Conservation (phyloP, 108 stramenopile species). For the Fragilariopsis cylindrus region DNA sequence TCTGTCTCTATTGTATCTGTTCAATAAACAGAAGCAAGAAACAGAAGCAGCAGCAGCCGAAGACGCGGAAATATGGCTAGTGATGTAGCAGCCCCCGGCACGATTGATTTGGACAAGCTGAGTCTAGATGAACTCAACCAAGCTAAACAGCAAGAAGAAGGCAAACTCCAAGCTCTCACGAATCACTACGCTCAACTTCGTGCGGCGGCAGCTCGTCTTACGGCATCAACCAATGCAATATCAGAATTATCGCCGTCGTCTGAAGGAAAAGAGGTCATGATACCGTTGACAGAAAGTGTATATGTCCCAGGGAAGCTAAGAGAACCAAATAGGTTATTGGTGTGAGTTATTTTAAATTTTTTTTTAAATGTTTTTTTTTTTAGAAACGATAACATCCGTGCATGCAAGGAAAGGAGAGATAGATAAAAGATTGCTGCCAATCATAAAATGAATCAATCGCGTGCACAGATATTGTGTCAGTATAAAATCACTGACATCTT, state of each 20-base stretch:
- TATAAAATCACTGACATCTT: neutral
- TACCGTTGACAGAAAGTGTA: conserved; percentile 83
- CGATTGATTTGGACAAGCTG: conserved; percentile 72
- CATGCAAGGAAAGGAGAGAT: too few relatives aligned
- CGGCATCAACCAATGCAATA: conserved; percentile 58
- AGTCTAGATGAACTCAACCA: conserved; percentile 82
- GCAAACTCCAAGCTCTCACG: conserved; percentile 64
- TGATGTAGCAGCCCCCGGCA: neutral
- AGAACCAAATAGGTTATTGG: conserved; percentile 72
- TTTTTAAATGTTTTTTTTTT: too few relatives aligned
- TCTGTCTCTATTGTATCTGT: neutral
- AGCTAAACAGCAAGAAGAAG: conserved; percentile 77
- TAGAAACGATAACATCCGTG: too few relatives aligned
- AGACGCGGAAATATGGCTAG: conserved; percentile 1
- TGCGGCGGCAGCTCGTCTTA: conserved; percentile 73
- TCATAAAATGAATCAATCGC: too few relatives aligned
- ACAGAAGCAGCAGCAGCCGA: too few relatives aligned
- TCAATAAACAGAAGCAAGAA: conserved; percentile 1
- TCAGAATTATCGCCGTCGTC: conserved; percentile 41
- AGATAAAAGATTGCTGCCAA: too few relatives aligned
- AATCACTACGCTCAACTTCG: conserved; percentile 71
- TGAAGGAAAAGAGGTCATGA: conserved; percentile 76
- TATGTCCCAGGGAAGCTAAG: conserved; percentile 84
- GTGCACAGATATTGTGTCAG: too few relatives aligned
- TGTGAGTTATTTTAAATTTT: conserved; percentile 18